Base-by-base conservation (phyloP, 352 stramenopile species). In the Phytophthora europaea region DNA sequence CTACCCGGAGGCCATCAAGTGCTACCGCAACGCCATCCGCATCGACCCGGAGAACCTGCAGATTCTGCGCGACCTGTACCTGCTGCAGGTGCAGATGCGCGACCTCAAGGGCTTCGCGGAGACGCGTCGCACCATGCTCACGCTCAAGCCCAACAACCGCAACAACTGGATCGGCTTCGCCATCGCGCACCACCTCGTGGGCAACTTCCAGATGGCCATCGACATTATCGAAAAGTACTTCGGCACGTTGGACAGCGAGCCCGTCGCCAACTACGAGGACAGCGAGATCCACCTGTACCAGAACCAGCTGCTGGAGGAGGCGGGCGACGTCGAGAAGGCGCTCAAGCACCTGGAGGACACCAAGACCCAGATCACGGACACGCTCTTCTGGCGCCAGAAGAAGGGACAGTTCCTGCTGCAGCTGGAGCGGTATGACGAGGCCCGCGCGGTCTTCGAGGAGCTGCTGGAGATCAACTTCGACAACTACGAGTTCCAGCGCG, bases 131-230 rank as follows among this genome's bases (percentile, higher is more conserved):
- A 94, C 82, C 56, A 93, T 99, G 75, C 86, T 99, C 61, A 95
- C 81, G 47, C 83, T 98, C 40, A 98, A 99, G 81, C 88, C 96
- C 12, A 98, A 98, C 82, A 97, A 97, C 79, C 88, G 86, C 73
- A 95, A 96, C 82, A 98, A 99, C 85, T 99, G 98, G 98, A 93
- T 99, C 62, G 93, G 95, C 34, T 99, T 99, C 84, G 97, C 97
- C 28, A 84, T 99, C 54, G 94, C 95, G 38, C 97, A 99, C 75
- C 96, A 99, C 79, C 74, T 99, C 15, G 88, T 87, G 45, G 96
- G 96, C 51, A 96, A 99, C 79, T 83, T 91, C 33, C 83, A 97
- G 45, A 98, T 95, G 71, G 97, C 98, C 22, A 91, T 99, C 60
- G 84, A 96, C 53, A 98, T 99, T 67, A 97, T 99, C 73, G 97